Conservation (phyloP, 768 basidiomycete genomes). For the Favolaschia claudopus region DNA sequence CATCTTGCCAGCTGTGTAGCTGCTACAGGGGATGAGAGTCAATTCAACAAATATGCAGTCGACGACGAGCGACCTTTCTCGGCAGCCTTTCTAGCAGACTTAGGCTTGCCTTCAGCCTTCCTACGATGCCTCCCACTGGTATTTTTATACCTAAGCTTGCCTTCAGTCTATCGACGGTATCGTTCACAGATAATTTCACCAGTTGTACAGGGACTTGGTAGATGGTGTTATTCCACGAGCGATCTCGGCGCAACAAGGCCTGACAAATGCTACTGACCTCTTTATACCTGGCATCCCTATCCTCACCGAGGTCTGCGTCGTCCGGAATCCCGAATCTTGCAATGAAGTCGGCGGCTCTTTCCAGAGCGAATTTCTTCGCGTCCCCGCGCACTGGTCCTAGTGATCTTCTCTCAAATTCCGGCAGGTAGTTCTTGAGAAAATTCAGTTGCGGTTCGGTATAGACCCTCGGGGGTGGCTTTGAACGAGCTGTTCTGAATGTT, state of each 20-base stretch:
- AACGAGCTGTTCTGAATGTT: slow-evolving; percentile 1
- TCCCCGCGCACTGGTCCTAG: slow-evolving; percentile 69
- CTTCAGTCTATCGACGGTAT: too few relatives aligned
- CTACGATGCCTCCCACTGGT: slow-evolving; percentile 67
- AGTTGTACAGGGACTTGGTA: slow-evolving; percentile 79
- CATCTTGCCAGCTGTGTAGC: slow-evolving; percentile 6
- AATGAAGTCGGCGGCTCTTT: slow-evolving; percentile 69
- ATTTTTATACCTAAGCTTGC: slow-evolving; percentile 82
- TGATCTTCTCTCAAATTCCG: slow-evolving; percentile 66
- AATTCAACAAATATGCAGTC: slow-evolving; percentile 11
- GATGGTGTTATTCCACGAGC: slow-evolving; percentile 53
- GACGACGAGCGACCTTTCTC: slow-evolving; percentile 53
- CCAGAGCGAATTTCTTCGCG: slow-evolving; percentile 73
- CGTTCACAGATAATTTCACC: too few relatives aligned
- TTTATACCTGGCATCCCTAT: slow-evolving; percentile 66
- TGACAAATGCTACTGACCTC: slow-evolving; percentile 50
- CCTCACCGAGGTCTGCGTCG: slow-evolving; percentile 61
- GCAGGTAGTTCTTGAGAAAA: slow-evolving; percentile 43
- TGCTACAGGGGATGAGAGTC: slow-evolving; percentile 2
- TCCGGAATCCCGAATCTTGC: slow-evolving; percentile 62
- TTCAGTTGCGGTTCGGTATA: slow-evolving; percentile 21
- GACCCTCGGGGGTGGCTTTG: slow-evolving; percentile 13
- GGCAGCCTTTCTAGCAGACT: slow-evolving; percentile 57
- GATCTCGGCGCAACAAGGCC: slow-evolving; percentile 18
- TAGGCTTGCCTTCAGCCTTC: slow-evolving; percentile 62